These are phyloP conservation scores for Claviceps sp. DNA, from an alignment of 2,329 filamentous ascomycete genomes.

Conservation along the genomic window DNA sequence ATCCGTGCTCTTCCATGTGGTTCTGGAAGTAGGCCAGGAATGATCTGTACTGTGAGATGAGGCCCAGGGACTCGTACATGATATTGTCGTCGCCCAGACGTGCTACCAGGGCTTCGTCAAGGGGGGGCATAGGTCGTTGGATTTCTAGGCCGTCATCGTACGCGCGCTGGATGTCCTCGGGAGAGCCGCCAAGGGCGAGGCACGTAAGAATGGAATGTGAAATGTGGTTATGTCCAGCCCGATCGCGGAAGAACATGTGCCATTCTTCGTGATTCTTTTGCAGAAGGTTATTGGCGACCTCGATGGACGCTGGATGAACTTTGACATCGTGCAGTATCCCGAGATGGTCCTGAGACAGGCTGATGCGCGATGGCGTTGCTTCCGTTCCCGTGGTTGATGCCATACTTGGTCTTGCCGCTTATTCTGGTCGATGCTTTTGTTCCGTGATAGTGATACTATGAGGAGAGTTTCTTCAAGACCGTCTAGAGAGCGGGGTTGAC, in stretches of 20 bases:
- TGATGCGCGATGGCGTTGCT: not conserved
- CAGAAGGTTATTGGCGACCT: slow-evolving; percentile 12
- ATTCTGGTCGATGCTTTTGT: too few relatives aligned
- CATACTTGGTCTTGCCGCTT: too few relatives aligned
- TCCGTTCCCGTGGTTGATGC: not conserved
- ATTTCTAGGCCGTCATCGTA: slow-evolving; percentile 14
- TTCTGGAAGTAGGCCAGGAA: slow-evolving; percentile 50
- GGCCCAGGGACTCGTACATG: slow-evolving; percentile 5
- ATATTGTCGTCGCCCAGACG: slow-evolving; percentile 5
- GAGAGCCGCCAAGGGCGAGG: slow-evolving; percentile 15
- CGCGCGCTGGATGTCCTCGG: slow-evolving; percentile 12
- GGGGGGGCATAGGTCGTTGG: slow-evolving; percentile 14
- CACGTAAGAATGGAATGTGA: slow-evolving; percentile 16
- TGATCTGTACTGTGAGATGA: slow-evolving; percentile 33
- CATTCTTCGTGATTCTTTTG: slow-evolving; percentile 17
- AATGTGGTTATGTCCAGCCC: slow-evolving; percentile 18
- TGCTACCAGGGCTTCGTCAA: slow-evolving; percentile 10
- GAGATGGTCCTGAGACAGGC: not conserved
- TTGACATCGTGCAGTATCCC: not conserved
- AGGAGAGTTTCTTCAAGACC: too few relatives aligned
- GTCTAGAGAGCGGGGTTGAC: too few relatives aligned
- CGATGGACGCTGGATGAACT: not conserved
- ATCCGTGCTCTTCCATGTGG: slow-evolving; percentile 45
- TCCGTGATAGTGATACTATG: too few relatives aligned
- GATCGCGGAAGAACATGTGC: slow-evolving; percentile 19